Evolutionary conservation across 2,329 filamentous ascomycete genomes (phyloP), one percentile per base, ranked within the genome.

Genomic region (Monilinia fructicola): DNA sequence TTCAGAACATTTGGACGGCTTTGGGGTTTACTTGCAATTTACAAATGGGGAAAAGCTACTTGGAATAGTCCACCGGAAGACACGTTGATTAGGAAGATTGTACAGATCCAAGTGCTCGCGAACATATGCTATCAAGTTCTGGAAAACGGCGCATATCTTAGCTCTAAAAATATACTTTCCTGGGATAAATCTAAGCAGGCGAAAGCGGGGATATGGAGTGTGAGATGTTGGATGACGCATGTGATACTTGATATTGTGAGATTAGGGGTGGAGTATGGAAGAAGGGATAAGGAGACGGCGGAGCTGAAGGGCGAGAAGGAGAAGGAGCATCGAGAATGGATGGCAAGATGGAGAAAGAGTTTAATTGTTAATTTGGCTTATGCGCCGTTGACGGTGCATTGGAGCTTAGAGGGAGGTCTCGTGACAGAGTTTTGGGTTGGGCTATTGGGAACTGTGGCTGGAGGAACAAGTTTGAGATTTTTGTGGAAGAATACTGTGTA

Each of bases 381-480:
- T 87, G 87, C 90, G 66, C 92, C 93, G 42, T 81, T 96, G 76
- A 94, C 91, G 69, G 75, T 94, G 35, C 92, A 97, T 80, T 97
- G 91, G 89, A 90, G 91, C 73, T 77, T 89, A 52, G 87, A 90
- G 68, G 80, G 85, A 66, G 91, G 90, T 0, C 76, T 87, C 12
- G 77, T 91, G 65, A 82, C 83, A 46, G 85, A 88, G 68, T 80
- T 82, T 68, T 78, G 83, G 74, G 80, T 89, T 35, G 88, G 87
- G 0, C 73, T 85, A 31, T 79, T 87, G 63, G 89, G 89, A 9
- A 82, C 78, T 66, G 76, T 82, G 68, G 82, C 82, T 18, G 81
- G 79, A 4, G 73, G 78, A 67, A 80, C 79, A 74, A 79, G 78
- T 16, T 74, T 83, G 65, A 76, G 75, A 67, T 79, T 80, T 71